These are phyloP conservation scores for Acanthamoeba lenticulata DNA, from an alignment of 208 protist species.

Conservation along the genomic window DNA sequence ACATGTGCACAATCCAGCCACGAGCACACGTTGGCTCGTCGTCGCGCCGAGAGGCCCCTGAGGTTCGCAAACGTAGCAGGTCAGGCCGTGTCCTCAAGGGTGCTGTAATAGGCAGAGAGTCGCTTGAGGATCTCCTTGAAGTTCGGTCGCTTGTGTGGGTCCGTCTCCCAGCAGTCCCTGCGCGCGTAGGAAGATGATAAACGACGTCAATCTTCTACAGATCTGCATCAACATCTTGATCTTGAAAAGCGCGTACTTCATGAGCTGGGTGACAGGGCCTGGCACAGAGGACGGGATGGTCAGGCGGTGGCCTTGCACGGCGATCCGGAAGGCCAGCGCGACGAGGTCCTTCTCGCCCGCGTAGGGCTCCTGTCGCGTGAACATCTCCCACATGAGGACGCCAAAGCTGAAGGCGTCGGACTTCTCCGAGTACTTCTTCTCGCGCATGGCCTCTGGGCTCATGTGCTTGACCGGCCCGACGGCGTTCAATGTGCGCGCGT, in stretches of 20 bases:
- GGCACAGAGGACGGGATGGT: not conserved
- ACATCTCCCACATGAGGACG: slow-evolving; percentile 43
- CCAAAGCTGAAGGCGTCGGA: slow-evolving; percentile 29
- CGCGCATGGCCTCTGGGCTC: slow-evolving; percentile 41
- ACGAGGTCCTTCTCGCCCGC: slow-evolving; percentile 32
- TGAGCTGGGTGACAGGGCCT: not conserved
- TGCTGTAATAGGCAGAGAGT: not conserved
- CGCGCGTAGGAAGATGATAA: not conserved
- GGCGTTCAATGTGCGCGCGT: slow-evolving; percentile 20
- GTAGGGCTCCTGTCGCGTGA: slow-evolving; percentile 14
- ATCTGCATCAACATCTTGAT: not conserved
- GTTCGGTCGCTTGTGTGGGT: slow-evolving; percentile 41
- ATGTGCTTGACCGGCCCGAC: slow-evolving; percentile 47
- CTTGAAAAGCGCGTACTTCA: not conserved
- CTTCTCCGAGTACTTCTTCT: slow-evolving; percentile 53
- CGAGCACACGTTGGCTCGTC: no score
- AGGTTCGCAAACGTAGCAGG: no score
- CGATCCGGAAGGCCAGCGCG: slow-evolving; percentile 47
- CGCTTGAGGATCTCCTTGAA: slow-evolving; percentile 37
- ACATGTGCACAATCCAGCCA: no score
- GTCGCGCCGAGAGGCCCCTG: no score
- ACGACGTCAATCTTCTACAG: no score
- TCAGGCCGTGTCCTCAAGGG: slow-evolving; percentile 27
- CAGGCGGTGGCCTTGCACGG: not conserved
- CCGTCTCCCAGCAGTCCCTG: slow-evolving; percentile 38